phyloP scores from a whole-genome alignment of 768 basidiomycete species.

The Lenzites betulinus region DNA sequence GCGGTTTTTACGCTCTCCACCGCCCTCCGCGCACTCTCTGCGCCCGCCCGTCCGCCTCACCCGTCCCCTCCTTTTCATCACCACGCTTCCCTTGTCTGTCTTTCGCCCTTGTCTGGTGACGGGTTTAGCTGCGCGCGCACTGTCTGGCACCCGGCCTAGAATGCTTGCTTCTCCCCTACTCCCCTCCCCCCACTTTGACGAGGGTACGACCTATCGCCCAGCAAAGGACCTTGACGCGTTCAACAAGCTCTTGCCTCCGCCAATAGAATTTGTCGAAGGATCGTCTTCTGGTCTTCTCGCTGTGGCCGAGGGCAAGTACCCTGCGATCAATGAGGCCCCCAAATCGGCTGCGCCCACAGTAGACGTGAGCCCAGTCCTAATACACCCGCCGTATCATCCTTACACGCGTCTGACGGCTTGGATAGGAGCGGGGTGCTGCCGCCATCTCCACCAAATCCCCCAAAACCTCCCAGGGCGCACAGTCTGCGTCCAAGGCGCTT shows the following conservation, averaged over 20 bases:
- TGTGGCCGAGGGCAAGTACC: slow-evolving; percentile 74
- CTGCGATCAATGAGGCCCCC: slow-evolving; percentile 75
- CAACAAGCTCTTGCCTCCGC: slow-evolving; percentile 77
- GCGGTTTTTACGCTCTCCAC: slow-evolving; percentile 23
- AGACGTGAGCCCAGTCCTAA: slow-evolving; percentile 2
- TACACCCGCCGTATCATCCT: background rate
- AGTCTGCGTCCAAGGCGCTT: slow-evolving; percentile 42
- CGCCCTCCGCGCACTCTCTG: slow-evolving; percentile 27
- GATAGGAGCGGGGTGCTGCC: slow-evolving; percentile 14
- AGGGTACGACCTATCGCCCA: slow-evolving; percentile 59
- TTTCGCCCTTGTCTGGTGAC: background rate
- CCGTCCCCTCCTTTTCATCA: background rate
- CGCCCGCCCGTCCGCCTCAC: slow-evolving; percentile 4
- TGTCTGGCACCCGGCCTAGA: slow-evolving; percentile 22
- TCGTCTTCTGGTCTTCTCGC: slow-evolving; percentile 77
- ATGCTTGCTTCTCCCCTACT: slow-evolving; percentile 73
- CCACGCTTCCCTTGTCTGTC: slow-evolving; percentile 5
- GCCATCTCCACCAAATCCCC: slow-evolving; percentile 31
- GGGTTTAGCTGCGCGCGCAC: background rate
- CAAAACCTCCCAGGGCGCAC: slow-evolving; percentile 19
- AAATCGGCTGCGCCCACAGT: background rate
- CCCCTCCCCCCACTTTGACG: slow-evolving; percentile 54
- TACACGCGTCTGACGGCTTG: background rate
- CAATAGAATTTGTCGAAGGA: slow-evolving; percentile 82
- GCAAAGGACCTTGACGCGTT: slow-evolving; percentile 73